Evolutionary conservation across 257 asterid genomes (phyloP), one percentile per base, ranked within the genome.

Genomic region (Solanum bulbocastanum): DNA sequence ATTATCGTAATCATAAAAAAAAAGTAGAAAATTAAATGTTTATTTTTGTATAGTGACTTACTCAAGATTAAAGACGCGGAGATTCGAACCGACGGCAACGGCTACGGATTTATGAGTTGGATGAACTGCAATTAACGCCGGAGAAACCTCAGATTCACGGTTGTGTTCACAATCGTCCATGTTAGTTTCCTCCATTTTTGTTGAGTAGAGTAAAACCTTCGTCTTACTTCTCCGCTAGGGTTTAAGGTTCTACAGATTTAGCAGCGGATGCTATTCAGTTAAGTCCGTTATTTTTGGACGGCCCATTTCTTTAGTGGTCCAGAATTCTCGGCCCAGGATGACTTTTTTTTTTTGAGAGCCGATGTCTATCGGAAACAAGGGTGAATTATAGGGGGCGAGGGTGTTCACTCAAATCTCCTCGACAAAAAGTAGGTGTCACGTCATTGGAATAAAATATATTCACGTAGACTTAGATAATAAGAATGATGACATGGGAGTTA

Each of bases 71-170:
- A 94, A 97, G 87, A 95, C 90, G 40, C 99, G 98, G 88, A 97
- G 94, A 88, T 91, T 93, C 46, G 95, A 90, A 6, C 98, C 99
- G 40, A 96, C 92, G 13, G 99, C 83, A 4, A 95, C 94, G 42
- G 96, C 88, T 2, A 95, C 92, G 12, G 92, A 95, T 15, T 89
- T 83, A 12, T 96, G 97, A 86, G 78, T 27, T 65, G 96, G 98
- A 60, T 97, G 98, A 71, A 96, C 88, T 12, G 98, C 95, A 82
- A 97, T 92, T 79, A 92, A 90, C 4, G 98, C 98, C 22, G 99
- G 98, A 49, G 98, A 97, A 3, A 93, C 97, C 91, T 96, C 98
- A 18, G 91, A 84, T 89, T 94, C 98, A 65, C 92, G 94, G 92
- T 90, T 92, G 86, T 91, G 92, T 86, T 93, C 94, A 88, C 72